Evolutionary conservation across 176 grass and related monocot species (phyloP), one percentile per base, ranked within the genome.

Genomic region (Echinochloa phyllopogon): DNA sequence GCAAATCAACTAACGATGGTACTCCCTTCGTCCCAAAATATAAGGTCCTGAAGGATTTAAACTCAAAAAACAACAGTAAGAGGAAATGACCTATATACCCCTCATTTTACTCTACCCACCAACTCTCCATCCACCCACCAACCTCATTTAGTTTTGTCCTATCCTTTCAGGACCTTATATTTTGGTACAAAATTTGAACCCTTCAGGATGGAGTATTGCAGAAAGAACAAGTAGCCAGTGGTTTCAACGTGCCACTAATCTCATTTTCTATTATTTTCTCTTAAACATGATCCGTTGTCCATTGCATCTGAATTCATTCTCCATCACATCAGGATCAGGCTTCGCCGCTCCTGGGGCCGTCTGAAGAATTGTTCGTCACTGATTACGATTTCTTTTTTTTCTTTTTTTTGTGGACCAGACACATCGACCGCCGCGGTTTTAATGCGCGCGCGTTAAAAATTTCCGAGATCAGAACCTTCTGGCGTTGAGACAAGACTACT

Each of bases 391-490:
- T 23, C 41, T 71, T 23, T 1, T 20, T 8, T 38, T 29, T 47
- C 56, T 83, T 15, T 27, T 58, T 0, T 33, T 6, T 51, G 24
- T 18, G 24, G 14, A 9, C 45, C 14, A 36, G 15, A 73, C 45
- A 18, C 45, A 51, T 20, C 70, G 7, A 7, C 25, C 13, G 14
- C 45, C 45, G 2, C 47, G 36, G 45, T 73, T 50, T 73, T 8
- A n/a, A 16, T 27, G 42, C n/a, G 55, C 55, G 7, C 56, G 56
- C 8, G 56, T 21, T 56, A n/a, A 24, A 74, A 38, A 4, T 69
- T 24, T 87, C 59, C 36, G 66, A 20, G 47, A 60, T 45, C 69
- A 12, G 64, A 80, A 38, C 17, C 82, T 55, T 81, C 69, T 77
- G 69, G 82, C 85, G 45, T 60, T 40, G 8, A n/a, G 8, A 72